Percentiles rank a stretch among this genome's conserved stretches.
Conservation (phyloP, 2,329 filamentous ascomycete genomes). For the Penicillium sp. region DNA sequence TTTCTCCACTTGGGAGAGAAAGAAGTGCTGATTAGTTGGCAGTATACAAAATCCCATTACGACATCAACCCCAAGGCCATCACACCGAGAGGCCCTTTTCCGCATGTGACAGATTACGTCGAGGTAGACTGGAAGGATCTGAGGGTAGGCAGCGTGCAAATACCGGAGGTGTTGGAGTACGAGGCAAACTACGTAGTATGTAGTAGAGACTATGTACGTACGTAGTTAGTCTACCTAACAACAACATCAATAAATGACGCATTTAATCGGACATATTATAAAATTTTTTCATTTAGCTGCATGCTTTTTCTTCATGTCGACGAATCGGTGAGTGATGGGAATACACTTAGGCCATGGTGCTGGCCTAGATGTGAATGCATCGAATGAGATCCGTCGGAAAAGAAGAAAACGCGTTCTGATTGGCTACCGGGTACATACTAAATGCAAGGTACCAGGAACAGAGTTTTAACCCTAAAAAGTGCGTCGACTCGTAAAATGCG, state of each 20-base stretch:
- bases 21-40: neutral
- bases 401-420: neutral
- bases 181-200: conserved; percentile 18
- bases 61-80: conserved; percentile 60
- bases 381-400: neutral
- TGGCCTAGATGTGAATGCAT: neutral
- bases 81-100: conserved; percentile 60
- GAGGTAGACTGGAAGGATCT: conserved; percentile 49
- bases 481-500: neutral
- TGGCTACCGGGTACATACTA: neutral
- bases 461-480: neutral
- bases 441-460: conserved; percentile 12
- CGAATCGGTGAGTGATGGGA: neutral
- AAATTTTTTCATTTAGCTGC: neutral
- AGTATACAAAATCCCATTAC: conserved; percentile 57
- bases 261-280: neutral
- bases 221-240: no score
- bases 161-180: conserved; percentile 34
- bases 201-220: no score
- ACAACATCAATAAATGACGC: neutral
- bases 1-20: neutral
- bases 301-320: neutral
- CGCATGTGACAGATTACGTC: conserved; percentile 53
- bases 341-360: no score
- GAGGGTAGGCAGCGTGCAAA: conserved; percentile 35